Evolutionary conservation across 2,329 filamentous ascomycete species (phyloP).

Genomic region (Fusarium devonianum): DNA sequence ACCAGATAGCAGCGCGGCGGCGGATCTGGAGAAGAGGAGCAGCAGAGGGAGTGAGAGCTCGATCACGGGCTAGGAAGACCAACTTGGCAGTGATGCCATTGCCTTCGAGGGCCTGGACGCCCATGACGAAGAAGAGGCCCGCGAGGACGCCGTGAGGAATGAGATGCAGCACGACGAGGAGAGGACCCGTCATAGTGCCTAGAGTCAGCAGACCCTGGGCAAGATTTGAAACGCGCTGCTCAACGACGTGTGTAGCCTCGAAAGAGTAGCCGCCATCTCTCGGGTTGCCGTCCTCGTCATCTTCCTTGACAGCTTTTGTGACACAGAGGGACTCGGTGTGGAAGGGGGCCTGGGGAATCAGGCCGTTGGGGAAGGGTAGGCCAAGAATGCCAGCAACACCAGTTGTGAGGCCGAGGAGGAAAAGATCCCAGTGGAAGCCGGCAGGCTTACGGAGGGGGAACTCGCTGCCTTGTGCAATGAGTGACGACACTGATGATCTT

Average conservation of each 20-base stretch:
- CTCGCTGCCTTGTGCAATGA: slow-evolving; percentile 84
- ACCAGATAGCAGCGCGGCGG: slow-evolving; percentile 73
- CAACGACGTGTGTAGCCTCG: slow-evolving; percentile 69
- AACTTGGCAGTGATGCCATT: slow-evolving; percentile 82
- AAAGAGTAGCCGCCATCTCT: slow-evolving; percentile 62
- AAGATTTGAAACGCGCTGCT: slow-evolving; percentile 81
- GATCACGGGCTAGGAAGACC: slow-evolving; percentile 72
- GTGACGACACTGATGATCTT: slow-evolving; percentile 71
- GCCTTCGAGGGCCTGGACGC: slow-evolving; percentile 75
- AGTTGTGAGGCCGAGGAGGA: slow-evolving; percentile 80
- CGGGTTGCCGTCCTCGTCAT: slow-evolving; percentile 60
- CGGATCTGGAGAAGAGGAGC: slow-evolving; percentile 68
- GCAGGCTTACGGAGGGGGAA: slow-evolving; percentile 82
- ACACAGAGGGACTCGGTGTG: slow-evolving; percentile 82
- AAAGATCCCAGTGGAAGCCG: slow-evolving; percentile 86
- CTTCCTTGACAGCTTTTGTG: slow-evolving; percentile 60
- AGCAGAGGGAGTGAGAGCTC: slow-evolving; percentile 62
- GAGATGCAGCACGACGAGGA: slow-evolving; percentile 76
- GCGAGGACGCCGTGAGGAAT: slow-evolving; percentile 83
- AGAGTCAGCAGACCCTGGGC: slow-evolving; percentile 80
- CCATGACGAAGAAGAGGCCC: slow-evolving; percentile 86
- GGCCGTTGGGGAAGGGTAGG: slow-evolving; percentile 81
- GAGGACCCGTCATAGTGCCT: slow-evolving; percentile 78
- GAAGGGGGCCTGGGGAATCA: slow-evolving; percentile 85
- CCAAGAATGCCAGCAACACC: slow-evolving; percentile 78